A percentile compares a stretch with the other conserved stretches of the same genome.
Conservation (phyloP, 2,329 filamentous ascomycete species). For the Penicillium italicum region DNA sequence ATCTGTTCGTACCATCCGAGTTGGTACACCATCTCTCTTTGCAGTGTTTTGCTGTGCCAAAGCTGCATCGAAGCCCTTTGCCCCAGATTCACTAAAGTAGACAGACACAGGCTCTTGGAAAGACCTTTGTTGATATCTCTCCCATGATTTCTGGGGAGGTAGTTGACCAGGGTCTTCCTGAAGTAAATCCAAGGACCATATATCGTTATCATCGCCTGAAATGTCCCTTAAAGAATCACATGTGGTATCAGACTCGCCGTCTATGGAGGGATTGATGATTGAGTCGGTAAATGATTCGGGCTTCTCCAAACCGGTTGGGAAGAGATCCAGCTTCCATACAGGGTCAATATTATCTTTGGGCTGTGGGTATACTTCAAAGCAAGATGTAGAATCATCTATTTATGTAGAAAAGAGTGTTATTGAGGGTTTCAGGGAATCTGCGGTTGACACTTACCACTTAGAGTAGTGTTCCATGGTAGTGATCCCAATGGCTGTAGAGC, state of each 20-base stretch:
- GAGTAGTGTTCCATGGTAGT: conserved; percentile 33
- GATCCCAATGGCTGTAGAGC: conserved; percentile 36
- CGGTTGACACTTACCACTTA: conserved; percentile 31
- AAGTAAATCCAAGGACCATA: conserved; percentile 36
- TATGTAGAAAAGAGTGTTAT: not conserved
- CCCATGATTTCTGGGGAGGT: conserved; percentile 39
- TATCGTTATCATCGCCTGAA: conserved; percentile 22
- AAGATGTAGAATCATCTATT: conserved; percentile 12
- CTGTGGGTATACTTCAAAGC: conserved; percentile 23
- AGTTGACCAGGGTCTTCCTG: conserved; percentile 11
- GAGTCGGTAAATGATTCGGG: conserved; percentile 23
- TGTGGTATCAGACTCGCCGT: conserved; percentile 16
- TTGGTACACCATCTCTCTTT: conserved; percentile 22
- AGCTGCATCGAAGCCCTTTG: conserved; percentile 40
- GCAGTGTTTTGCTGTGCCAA: conserved; percentile 28
- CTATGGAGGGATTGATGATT: conserved; percentile 17
- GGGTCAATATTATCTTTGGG: conserved; percentile 24
- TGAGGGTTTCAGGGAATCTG: not conserved
- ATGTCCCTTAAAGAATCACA: not conserved
- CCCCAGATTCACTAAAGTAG: conserved; percentile 45
- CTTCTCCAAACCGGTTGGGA: conserved; percentile 24
- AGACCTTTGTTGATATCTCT: conserved; percentile 35
- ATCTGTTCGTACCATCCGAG: conserved; percentile 35
- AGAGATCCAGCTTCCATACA: conserved; percentile 35
- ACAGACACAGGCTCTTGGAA: conserved; percentile 35